Evolutionary conservation across 345 rosid species (phyloP), one percentile per base, ranked within the genome.

Genomic region (Luvunga scandens): DNA sequence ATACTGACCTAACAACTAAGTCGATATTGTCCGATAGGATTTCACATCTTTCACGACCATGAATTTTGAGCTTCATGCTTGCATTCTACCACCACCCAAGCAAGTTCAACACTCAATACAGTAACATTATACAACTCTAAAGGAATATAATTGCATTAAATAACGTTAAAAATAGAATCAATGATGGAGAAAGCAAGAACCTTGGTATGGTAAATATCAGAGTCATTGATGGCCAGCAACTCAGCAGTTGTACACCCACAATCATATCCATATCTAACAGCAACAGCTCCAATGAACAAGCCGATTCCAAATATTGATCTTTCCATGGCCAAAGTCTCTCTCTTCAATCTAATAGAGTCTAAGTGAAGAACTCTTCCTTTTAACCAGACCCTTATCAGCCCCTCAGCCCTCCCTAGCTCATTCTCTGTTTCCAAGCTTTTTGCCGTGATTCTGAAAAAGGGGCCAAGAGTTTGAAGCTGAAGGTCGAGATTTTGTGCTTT

Each of bases 141-240:
- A 36, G 21, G 25, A 22, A 38, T 67, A 10, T 9, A 38, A 38
- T 38, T 33, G 19, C n/a, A 71, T 36, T 10, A 34, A 19, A 14
- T 22, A 48, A 66, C 24, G 39, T 16, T 5, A 61, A 50, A 55
- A n/a, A 45, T n/a, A 62, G 5, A 4, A 8, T 18, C 6, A 69
- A 25, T 24, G 70, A 77, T 50, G 21, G 64, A 50, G 53, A 68
- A 24, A 27, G 24, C 28, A 82, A 66, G 16, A 73, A 94, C 97
- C 97, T 93, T 95, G 73, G 90, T 78, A 84, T 95, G 99, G 82
- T 92, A 92, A 82, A 93, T 87, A 70, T 93, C 93, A 18, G 98
- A 88, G 82, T 95, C 99, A 69, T 91, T 91, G 85, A 95, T 92
- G 75, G 99, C 99, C 36, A 95, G 96, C 87, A 95, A 87, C 85